A percentile compares a stretch with the other conserved stretches of the same genome.
phyloP scores from a whole-genome alignment of 495 filamentous ascomycete genomes.

The Pseudotulostoma volvatum region DNA sequence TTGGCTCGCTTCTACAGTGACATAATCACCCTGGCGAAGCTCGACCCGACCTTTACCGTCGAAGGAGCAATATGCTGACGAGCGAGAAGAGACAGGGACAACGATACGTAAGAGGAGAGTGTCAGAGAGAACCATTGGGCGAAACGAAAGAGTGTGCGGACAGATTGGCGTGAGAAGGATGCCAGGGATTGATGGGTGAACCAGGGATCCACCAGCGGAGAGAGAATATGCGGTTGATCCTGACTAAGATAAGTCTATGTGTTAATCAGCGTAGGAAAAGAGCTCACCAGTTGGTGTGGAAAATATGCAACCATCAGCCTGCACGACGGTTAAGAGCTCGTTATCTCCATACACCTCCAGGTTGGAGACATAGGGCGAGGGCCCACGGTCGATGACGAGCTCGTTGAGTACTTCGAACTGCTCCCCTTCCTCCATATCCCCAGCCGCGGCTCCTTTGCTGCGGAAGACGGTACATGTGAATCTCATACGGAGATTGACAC shows the following conservation, averaged over 20 bases:
- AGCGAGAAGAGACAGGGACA: conserved; percentile 67
- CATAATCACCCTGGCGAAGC: conserved; percentile 77
- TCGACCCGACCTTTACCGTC: conserved; percentile 93
- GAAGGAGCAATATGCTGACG: conserved; percentile 87
- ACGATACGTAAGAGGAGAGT: conserved; percentile 77
- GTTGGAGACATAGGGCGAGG: conserved; percentile 92
- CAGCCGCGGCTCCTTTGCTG: conserved; percentile 26
- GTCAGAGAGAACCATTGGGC: conserved; percentile 97
- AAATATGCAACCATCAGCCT: conserved; percentile 94
- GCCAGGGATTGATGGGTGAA: conserved; percentile 92
- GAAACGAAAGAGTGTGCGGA: conserved; percentile 89
- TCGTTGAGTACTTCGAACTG: conserved; percentile 95
- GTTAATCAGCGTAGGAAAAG: neutral
- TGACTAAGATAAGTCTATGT: conserved; percentile 10
- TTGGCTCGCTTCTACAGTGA: conserved; percentile 82
- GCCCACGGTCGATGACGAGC: conserved; percentile 90
- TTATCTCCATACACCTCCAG: conserved; percentile 89
- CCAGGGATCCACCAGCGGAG: conserved; percentile 85
- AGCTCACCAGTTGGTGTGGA: conserved; percentile 72
- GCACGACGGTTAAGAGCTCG: conserved; percentile 80
- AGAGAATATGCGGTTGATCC: conserved; percentile 91
- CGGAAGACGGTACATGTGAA: conserved; percentile 93
- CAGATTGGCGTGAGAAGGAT: conserved; percentile 97
- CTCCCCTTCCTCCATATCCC: conserved; percentile 54
- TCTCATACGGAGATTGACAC: conserved; percentile 88